Conservation (phyloP, 257 asterid species). For the Salvia hispanica region DNA sequence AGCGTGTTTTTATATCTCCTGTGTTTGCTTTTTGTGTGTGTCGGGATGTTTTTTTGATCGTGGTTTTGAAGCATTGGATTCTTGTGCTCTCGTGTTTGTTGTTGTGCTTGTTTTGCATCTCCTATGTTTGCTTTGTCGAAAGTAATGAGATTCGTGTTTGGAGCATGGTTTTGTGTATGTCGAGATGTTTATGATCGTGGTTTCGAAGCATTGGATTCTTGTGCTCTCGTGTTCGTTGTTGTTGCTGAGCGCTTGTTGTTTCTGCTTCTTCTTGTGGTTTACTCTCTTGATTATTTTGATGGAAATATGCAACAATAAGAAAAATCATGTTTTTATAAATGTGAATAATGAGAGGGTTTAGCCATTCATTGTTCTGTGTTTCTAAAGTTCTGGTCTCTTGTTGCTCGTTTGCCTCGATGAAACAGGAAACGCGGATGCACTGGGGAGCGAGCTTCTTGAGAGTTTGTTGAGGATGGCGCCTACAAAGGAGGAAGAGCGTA, state of each 20-base stretch:
- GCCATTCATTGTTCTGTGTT: too few species aligned
- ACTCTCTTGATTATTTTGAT: too few species aligned
- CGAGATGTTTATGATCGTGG: neutral
- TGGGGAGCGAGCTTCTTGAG: constrained; percentile 75
- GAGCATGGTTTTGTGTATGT: neutral
- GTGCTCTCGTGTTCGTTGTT: neutral
- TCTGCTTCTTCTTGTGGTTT: too few species aligned
- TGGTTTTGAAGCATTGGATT: too few species aligned
- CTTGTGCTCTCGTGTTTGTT: too few species aligned
- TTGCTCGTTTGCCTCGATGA: constrained; percentile 8
- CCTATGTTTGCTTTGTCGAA: neutral
- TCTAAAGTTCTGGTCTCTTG: neutral
- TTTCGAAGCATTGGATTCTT: neutral
- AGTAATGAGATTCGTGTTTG: neutral
- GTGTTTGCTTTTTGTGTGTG: neutral
- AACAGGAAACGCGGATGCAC: constrained; percentile 63
- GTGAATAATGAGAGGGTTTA: too few species aligned
- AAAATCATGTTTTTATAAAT: neutral
- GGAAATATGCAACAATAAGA: neutral
- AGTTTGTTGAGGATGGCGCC: constrained; percentile 85
- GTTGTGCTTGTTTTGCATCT: too few species aligned
- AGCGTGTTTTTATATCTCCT: neutral
- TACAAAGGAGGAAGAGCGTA: constrained; percentile 68
- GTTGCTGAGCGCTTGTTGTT: neutral
- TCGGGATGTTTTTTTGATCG: neutral